Evolutionary conservation across 352 stramenopile genomes (phyloP), one percentile per base, ranked within the genome.

Genomic region (Phytophthora nicotianae): DNA sequence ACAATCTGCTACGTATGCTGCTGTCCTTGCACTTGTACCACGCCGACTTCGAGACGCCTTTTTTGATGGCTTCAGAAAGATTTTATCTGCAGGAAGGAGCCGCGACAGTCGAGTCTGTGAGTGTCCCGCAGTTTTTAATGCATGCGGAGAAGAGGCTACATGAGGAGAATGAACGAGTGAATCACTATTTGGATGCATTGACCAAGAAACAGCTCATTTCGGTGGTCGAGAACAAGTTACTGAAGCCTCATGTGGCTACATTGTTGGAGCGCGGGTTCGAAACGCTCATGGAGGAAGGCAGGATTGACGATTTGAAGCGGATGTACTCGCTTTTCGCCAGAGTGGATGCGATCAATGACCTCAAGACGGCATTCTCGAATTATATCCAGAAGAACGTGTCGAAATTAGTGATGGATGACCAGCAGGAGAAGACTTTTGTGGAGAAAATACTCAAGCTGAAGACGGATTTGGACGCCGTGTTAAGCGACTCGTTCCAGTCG

Each of bases 361-460:
- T 93, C 6, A 91, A 90, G 51, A 75, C 65, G 4, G 78, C 81
- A 11, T 93, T 90, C 21, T 75, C 73, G 20, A 79, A 69, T 43
- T 89, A 93, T 58, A 94, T 96, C 27, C 75, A 80, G 48, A 91
- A 90, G 53, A 86, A 86, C 56, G 84, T 92, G 19, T 83, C 81
- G 8, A 72, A 79, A 8, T 58, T 96, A 4, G 84, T 96, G 9
- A 86, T 88, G 74, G 80, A 92, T 58, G 70, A 87, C 19, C 75
- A 91, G 32, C 79, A 94, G 48, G 92, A 97, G 32, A 96, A 96
- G 65, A 76, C 81, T 20, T 86, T 98, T 66, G 88, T 98, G n/a
- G 84, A 94, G 7, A 93, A 93, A 46, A 54, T 98, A 13, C 80
- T 98, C 20, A 74, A 88, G 51, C 78, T 97, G 40, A 94, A 97